Evolutionary conservation across 768 basidiomycete species (phyloP).

Genomic region (Pisolithus orientalis): DNA sequence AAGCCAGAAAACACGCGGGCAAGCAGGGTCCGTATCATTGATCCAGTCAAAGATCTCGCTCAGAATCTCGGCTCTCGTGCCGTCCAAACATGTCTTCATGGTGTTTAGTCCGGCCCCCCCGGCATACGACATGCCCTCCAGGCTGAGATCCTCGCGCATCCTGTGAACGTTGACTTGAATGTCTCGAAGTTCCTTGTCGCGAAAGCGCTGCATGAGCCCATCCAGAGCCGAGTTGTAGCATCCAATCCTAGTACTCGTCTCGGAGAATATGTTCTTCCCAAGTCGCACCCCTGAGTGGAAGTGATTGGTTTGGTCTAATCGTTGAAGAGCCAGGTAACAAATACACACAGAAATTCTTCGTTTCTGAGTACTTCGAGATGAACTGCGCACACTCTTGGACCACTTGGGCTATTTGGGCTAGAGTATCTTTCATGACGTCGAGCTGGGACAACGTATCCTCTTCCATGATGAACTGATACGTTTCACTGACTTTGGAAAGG

Average conservation of each 20-base stretch:
- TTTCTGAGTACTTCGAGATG: conserved; percentile 21
- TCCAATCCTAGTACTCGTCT: background rate
- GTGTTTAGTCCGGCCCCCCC: background rate
- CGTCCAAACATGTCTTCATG: conserved; percentile 8
- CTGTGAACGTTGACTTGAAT: background rate
- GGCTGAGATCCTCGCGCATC: background rate
- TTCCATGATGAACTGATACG: background rate
- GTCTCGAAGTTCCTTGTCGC: background rate
- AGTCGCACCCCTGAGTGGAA: background rate
- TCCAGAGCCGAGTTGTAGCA: background rate
- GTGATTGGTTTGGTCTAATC: background rate
- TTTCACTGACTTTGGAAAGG: background rate
- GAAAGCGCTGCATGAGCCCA: background rate
- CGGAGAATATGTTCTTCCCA: background rate
- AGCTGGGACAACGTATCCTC: background rate
- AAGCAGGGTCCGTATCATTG: background rate
- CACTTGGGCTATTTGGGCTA: conserved; percentile 9
- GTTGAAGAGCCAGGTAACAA: no score
- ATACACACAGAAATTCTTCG: conserved; percentile 13
- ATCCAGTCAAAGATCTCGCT: conserved; percentile 13
- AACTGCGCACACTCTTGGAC: conserved; percentile 23
- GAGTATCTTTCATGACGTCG: background rate
- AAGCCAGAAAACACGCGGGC: conserved; percentile 8
- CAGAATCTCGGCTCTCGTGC: conserved; percentile 9
- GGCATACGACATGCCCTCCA: conserved; percentile 1